Evolutionary conservation across 129 eudicot species (phyloP).

Genomic region (Apium graveolens): DNA sequence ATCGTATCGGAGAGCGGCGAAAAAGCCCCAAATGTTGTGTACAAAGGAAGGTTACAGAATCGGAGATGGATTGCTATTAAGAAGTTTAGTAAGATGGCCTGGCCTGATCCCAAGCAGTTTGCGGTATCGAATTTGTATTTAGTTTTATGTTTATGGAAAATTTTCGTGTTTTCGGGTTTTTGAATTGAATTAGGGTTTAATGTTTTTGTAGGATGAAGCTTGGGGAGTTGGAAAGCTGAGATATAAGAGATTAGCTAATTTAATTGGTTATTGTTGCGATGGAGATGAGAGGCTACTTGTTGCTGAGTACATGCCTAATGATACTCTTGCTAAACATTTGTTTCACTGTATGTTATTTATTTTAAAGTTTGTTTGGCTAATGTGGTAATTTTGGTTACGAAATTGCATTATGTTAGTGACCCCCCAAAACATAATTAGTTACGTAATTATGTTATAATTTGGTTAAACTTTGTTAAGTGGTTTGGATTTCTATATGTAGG

Average conservation of each 20-base stretch:
- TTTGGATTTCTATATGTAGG: background rate
- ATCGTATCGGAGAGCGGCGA: conserved; percentile 94
- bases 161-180: background rate
- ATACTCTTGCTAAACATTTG: conserved; percentile 10
- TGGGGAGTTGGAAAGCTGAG: conserved; percentile 89
- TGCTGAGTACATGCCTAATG: conserved; percentile 41
- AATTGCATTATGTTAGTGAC: too few species aligned
- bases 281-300: conserved; percentile 44
- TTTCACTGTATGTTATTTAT: conserved; percentile 8
- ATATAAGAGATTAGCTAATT: conserved; percentile 36
- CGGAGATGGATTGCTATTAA: conserved; percentile 91
- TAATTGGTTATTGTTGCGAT: conserved; percentile 10
- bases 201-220: conserved; percentile 64
- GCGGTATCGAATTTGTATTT: conserved; percentile 34
- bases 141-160: background rate
- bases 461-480: background rate
- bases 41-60: conserved; percentile 65
- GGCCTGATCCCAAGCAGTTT: conserved; percentile 98
- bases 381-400: background rate
- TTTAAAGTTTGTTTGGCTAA: background rate
- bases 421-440: background rate
- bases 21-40: conserved; percentile 89
- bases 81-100: conserved; percentile 85
- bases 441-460: background rate
- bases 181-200: background rate